A percentile compares a stretch with the other conserved stretches of the same genome.
Evolutionary conservation across 108 stramenopile species (phyloP).

Genomic region (Skeletonema menzelii): DNA sequence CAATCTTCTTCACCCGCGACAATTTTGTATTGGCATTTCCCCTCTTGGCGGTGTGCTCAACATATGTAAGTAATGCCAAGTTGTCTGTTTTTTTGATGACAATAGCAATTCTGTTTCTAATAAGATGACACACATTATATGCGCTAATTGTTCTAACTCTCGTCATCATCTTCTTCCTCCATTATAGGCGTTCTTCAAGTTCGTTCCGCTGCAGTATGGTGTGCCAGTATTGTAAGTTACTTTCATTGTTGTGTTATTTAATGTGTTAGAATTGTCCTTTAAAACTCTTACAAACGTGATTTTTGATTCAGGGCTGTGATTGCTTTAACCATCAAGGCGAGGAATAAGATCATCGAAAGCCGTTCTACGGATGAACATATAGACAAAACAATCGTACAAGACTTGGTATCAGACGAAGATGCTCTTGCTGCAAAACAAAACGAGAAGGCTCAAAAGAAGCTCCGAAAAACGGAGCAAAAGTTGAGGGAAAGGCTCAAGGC

Average conservation of each 20-base stretch:
- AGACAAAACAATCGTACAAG: constrained; percentile 44
- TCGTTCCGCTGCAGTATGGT: constrained; percentile 39
- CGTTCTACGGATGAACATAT: constrained; percentile 48
- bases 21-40: constrained; percentile 47
- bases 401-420: constrained; percentile 44
- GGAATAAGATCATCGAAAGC: constrained; percentile 42
- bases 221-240: constrained; percentile 12
- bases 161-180: not conserved
- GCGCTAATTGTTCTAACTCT: not conserved
- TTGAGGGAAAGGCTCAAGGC: constrained; percentile 44
- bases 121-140: not conserved
- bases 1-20: constrained; percentile 37
- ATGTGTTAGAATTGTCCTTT: not conserved
- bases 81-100: not conserved
- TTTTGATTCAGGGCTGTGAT: constrained; percentile 12
- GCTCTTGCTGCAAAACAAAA: constrained; percentile 35
- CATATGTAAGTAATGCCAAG: constrained; percentile 20
- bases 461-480: constrained; percentile 42
- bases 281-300: not conserved
- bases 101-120: not conserved
- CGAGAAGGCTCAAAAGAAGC: constrained; percentile 43
- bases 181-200: constrained; percentile 38
- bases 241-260: not conserved
- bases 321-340: constrained; percentile 18
- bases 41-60: constrained; percentile 38